Conservation (phyloP, 805 yeast genomes). For the Barnettozyma sucrosica region DNA sequence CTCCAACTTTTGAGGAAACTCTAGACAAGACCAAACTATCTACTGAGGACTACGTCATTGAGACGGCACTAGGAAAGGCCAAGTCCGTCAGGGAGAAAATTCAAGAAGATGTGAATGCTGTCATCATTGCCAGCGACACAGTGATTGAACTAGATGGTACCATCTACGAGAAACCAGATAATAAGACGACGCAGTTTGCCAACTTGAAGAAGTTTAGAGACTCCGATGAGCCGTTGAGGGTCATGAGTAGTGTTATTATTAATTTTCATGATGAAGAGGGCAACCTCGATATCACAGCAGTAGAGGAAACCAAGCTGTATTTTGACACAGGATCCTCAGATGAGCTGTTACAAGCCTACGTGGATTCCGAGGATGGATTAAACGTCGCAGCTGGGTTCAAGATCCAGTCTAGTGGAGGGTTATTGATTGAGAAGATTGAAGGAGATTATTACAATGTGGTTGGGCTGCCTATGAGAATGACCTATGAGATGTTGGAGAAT, state of each 20-base stretch:
- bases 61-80: conserved; percentile 68
- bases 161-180: conserved; percentile 79
- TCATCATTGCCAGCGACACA: conserved; percentile 74
- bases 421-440: conserved; percentile 51
- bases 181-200: conserved; percentile 41
- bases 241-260: conserved; percentile 45
- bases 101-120: conserved; percentile 14
- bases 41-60: conserved; percentile 56
- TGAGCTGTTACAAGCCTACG: conserved; percentile 56
- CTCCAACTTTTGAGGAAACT: conserved; percentile 75
- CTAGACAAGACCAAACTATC: conserved; percentile 46
- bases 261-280: conserved; percentile 13
- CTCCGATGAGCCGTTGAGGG: conserved; percentile 38
- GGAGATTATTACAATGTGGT: conserved; percentile 89
- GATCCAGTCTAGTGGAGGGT: conserved; percentile 68
- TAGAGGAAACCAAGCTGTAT: conserved; percentile 37
- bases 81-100: conserved; percentile 49
- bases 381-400: conserved; percentile 92
- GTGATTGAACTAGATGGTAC: conserved; percentile 51
- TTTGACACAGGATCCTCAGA: conserved; percentile 44
- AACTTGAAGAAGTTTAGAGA: conserved; percentile 45
- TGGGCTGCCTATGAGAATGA: conserved; percentile 70
- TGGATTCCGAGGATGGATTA: conserved; percentile 64
- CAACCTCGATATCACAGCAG: conserved; percentile 22
- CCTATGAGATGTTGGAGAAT: conserved; percentile 41